Conservation (phyloP, 345 rosid species). For the Eucalyptus brandiana region DNA sequence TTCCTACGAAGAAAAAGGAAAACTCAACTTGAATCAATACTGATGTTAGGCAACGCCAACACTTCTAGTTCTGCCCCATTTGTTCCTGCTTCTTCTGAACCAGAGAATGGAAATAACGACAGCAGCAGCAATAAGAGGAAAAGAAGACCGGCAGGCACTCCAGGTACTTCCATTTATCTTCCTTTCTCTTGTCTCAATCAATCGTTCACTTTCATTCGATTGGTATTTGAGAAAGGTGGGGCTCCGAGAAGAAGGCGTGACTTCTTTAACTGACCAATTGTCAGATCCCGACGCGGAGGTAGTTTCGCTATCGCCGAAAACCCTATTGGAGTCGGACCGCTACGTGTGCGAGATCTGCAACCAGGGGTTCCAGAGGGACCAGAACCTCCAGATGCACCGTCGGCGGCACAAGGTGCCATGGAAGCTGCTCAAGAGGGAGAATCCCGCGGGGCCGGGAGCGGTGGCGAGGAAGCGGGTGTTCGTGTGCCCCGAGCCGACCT, state of each 20-base stretch:
- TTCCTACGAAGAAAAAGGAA: not conserved
- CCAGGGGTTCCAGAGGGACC: constrained; percentile 96
- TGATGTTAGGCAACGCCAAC: not conserved
- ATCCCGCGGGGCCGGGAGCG: not conserved
- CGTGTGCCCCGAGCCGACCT: constrained; percentile 87
- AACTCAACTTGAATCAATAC: not conserved
- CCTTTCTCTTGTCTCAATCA: not conserved
- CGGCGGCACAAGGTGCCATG: constrained; percentile 96
- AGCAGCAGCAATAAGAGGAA: constrained; percentile 30
- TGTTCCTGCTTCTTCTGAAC: not conserved
- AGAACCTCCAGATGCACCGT: constrained; percentile 95
- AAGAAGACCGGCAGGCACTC: constrained; percentile 85
- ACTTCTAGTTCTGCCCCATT: not conserved
- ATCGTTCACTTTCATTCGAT: not conserved
- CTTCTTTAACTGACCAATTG: not conserved
- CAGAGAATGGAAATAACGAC: not conserved
- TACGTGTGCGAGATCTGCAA: constrained; percentile 97
- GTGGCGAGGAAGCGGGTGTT: constrained; percentile 69
- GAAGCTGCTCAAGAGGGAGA: constrained; percentile 90
- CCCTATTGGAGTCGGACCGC: constrained; percentile 85
- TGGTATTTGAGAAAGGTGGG: not conserved
- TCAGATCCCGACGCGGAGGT: constrained; percentile 98
- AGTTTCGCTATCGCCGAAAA: constrained; percentile 82
- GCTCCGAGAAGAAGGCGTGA: not conserved
- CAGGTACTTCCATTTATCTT: constrained; percentile 30